phyloP scores from a whole-genome alignment of 805 yeast species.

The Pichia nanzhaoensis region DNA sequence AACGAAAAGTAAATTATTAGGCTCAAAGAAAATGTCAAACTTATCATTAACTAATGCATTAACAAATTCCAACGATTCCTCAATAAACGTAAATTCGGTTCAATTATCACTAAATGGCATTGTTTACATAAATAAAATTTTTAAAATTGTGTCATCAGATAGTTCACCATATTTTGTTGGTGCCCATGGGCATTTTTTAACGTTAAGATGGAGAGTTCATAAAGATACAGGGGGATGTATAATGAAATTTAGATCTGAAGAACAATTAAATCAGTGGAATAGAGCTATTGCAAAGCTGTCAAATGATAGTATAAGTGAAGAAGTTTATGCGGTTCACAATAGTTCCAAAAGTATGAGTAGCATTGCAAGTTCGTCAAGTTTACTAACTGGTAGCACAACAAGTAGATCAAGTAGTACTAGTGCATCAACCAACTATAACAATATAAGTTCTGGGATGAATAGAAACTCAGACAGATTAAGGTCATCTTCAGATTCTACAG shows the following conservation, averaged over 20 bases:
- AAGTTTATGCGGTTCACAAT: slow-evolving; percentile 9
- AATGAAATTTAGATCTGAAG: slow-evolving; percentile 77
- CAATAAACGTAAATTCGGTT: slow-evolving; percentile 1
- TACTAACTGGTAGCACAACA: slow-evolving; percentile 9
- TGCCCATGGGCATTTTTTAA: slow-evolving; percentile 46
- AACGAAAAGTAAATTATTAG: slow-evolving; percentile 43
- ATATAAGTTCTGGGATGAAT: background rate
- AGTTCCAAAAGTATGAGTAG: slow-evolving; percentile 11
- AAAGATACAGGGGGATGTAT: slow-evolving; percentile 83
- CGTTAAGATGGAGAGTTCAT: slow-evolving; percentile 77
- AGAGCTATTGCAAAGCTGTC: slow-evolving; percentile 47
- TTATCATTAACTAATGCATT: slow-evolving; percentile 25
- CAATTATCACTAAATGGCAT: slow-evolving; percentile 28
- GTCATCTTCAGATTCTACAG: slow-evolving; percentile 22
- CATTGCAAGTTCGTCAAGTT: slow-evolving; percentile 7
- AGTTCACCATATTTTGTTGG: slow-evolving; percentile 22
- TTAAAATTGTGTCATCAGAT: slow-evolving; percentile 27
- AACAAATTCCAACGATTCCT: slow-evolving; percentile 22
- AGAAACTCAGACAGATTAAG: slow-evolving; percentile 18
- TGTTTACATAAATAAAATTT: slow-evolving; percentile 26
- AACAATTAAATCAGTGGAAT: slow-evolving; percentile 78
- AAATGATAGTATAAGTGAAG: background rate
- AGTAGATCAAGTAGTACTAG: slow-evolving; percentile 15
- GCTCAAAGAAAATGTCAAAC: slow-evolving; percentile 42
- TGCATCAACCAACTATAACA: slow-evolving; percentile 10